Conservation (phyloP, 805 yeast genomes). For the Metschnikowia sp. region DNA sequence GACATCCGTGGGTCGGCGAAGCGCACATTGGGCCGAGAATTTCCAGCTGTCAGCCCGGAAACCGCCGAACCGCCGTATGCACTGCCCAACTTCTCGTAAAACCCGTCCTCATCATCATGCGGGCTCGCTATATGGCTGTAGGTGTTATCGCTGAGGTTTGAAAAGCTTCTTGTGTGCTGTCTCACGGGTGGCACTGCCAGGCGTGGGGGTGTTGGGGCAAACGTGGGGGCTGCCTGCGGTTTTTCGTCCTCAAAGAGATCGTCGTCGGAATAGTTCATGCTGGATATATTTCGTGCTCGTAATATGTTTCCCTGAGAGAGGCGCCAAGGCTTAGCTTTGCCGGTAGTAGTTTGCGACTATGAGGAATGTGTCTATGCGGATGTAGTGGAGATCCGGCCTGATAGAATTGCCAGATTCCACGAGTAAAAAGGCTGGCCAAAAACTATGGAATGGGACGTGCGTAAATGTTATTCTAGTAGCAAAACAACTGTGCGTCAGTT, state of each 20-base stretch:
- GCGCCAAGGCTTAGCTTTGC: no score
- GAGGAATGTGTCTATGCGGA: no score
- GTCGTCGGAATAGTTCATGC: slow-evolving; percentile 15
- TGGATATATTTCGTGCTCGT: neutral
- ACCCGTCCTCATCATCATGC: slow-evolving; percentile 13
- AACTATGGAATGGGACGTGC: no score
- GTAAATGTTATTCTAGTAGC: neutral
- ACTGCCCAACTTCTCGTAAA: slow-evolving; percentile 19
- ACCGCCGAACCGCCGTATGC: slow-evolving; percentile 12
- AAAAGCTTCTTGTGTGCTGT: slow-evolving; percentile 9
- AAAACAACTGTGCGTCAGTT: neutral
- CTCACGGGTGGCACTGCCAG: slow-evolving; percentile 1
- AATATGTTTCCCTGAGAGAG: no score
- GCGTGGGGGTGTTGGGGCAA: slow-evolving; percentile 1
- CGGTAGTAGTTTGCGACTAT: no score
- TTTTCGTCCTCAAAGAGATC: slow-evolving; percentile 19
- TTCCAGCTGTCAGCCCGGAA: slow-evolving; percentile 1
- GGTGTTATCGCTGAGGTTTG: slow-evolving; percentile 10
- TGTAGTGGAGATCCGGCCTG: neutral
- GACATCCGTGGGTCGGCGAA: slow-evolving; percentile 9
- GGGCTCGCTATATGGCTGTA: slow-evolving; percentile 5
- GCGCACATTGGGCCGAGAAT: slow-evolving; percentile 3
- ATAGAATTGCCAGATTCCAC: no score
- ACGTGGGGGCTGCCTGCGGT: neutral
- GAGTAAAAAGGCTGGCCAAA: no score